Conservation (phyloP, 768 basidiomycete species). For the Porpolomopsis calyptriformis region DNA sequence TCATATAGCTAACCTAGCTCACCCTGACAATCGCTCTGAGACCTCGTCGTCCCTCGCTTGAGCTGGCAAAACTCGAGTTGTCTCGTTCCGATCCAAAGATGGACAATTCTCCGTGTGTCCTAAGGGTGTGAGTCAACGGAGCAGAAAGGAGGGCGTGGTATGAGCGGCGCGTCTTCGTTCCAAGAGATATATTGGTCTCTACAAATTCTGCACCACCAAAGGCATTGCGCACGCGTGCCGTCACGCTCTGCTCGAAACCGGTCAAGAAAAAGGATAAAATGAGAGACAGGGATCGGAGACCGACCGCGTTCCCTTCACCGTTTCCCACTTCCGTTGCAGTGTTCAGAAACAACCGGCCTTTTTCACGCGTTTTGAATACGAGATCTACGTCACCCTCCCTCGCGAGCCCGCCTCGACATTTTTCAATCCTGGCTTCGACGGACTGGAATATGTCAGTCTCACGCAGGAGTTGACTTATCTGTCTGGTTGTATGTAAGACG, state of each 20-base stretch:
- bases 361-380: constrained; percentile 68
- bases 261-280: not conserved
- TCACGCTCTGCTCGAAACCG: constrained; percentile 45
- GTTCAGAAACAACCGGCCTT: constrained; percentile 64
- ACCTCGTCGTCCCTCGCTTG: constrained; percentile 54
- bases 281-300: constrained; percentile 21
- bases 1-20: constrained; percentile 40
- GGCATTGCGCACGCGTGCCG: constrained; percentile 73
- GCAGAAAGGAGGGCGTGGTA: constrained; percentile 61
- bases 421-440: constrained; percentile 55
- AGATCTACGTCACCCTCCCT: constrained; percentile 62
- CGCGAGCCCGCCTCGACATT: constrained; percentile 42
- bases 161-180: constrained; percentile 78
- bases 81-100: constrained; percentile 73
- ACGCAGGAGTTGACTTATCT: constrained; percentile 53
- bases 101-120: constrained; percentile 59
- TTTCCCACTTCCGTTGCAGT: constrained; percentile 89
- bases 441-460: constrained; percentile 70
- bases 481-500: constrained; percentile 59
- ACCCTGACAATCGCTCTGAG: constrained; percentile 64
- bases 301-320: constrained; percentile 84
- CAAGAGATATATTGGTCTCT: constrained; percentile 71
- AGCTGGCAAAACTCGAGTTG: constrained; percentile 67
- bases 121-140: constrained; percentile 51
- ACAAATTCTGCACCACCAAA: constrained; percentile 88